A percentile compares a stretch with the other conserved stretches of the same genome.
Conservation (phyloP, 2,329 filamentous ascomycete genomes). For the Ophiocordyceps camponoti-rufipedis region DNA sequence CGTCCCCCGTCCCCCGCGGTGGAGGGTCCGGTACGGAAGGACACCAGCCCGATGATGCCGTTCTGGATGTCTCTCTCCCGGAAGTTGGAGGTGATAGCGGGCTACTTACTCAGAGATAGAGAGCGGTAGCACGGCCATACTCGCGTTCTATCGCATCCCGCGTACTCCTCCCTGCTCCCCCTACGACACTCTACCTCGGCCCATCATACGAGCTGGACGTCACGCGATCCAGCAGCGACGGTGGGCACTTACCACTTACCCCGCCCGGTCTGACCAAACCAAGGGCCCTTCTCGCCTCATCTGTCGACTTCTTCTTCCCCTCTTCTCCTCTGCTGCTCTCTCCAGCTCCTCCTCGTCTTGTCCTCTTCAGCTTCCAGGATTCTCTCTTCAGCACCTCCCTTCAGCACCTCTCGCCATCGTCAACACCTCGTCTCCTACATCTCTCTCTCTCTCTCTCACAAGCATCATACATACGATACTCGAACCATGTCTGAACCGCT, state of each 20-base stretch:
- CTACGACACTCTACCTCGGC: neutral
- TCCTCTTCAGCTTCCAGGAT: neutral
- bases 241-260: slow-evolving; percentile 14
- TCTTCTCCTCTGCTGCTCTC: neutral
- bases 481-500: slow-evolving; percentile 34
- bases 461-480: neutral
- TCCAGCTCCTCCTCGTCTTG: neutral
- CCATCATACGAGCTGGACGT: neutral
- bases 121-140: too few species aligned
- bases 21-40: neutral
- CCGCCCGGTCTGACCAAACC: slow-evolving; percentile 25
- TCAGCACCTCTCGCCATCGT: neutral
- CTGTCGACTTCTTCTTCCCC: slow-evolving; percentile 5
- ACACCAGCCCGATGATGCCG: neutral
- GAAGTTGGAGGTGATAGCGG: too few species aligned
- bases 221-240: slow-evolving; percentile 5
- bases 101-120: too few species aligned
- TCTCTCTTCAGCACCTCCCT: neutral
- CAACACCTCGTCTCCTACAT: neutral
- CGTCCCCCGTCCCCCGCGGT: neutral
- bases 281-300: slow-evolving; percentile 9
- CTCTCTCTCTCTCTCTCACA: neutral
- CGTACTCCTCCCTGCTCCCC: neutral
- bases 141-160: neutral
- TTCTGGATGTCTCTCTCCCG: too few species aligned